Evolutionary conservation across 139 green algal genomes (phyloP).

Genomic region (Nannochloris sp.): DNA sequence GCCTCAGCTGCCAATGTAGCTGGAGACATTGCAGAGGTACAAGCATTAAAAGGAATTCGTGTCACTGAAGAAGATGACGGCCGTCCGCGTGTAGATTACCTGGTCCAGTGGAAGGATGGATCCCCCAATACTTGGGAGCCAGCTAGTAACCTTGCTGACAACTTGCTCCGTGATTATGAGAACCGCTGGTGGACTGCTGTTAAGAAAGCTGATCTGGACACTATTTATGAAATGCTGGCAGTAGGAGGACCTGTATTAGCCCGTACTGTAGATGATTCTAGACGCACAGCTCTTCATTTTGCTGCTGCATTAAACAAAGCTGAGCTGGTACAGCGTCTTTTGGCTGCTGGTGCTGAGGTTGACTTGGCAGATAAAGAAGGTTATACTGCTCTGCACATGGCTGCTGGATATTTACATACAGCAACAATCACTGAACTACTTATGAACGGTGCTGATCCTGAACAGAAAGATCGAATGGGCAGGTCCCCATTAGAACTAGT

Average conservation of each 20-base stretch:
- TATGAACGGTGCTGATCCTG: constrained; percentile 52
- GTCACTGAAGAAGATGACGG: constrained; percentile 32
- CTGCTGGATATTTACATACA: constrained; percentile 66
- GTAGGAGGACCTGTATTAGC: constrained; percentile 48
- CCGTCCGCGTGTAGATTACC: constrained; percentile 56
- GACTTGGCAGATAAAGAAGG: constrained; percentile 72
- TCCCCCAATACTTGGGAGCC: constrained; percentile 51
- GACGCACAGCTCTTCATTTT: constrained; percentile 81
- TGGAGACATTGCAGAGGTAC: constrained; percentile 47
- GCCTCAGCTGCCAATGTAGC: not conserved
- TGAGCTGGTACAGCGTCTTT: constrained; percentile 47
- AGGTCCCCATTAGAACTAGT: constrained; percentile 52
- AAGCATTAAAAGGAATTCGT: constrained; percentile 50
- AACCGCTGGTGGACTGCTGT: constrained; percentile 71
- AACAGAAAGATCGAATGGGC: constrained; percentile 39
- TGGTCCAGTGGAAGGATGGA: constrained; percentile 65
- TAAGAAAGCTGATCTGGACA: constrained; percentile 62
- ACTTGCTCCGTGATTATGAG: constrained; percentile 79
- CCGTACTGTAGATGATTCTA: constrained; percentile 59
- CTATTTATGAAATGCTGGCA: constrained; percentile 51
- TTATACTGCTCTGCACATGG: constrained; percentile 85
- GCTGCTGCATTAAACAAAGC: constrained; percentile 53
- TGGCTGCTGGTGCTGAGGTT: constrained; percentile 61
- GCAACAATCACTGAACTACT: constrained; percentile 49
- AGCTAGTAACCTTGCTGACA: constrained; percentile 63